These are phyloP conservation scores for Pestalotiopsis sp. DNA, from an alignment of 2,329 filamentous ascomycete genomes.

Conservation along the genomic window DNA sequence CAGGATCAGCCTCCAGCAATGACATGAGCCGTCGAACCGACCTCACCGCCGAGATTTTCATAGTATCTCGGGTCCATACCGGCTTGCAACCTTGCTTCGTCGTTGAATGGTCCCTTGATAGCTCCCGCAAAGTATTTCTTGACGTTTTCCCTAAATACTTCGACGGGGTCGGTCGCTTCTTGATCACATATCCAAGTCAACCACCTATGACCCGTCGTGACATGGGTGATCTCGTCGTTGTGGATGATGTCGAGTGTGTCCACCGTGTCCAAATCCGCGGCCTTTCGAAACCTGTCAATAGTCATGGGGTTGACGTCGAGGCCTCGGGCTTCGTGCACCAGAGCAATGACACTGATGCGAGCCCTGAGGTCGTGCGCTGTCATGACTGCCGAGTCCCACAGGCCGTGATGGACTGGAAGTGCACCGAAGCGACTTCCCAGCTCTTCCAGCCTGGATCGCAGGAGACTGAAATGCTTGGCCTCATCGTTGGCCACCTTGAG, in stretches of 20 bases:
- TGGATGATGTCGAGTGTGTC: conserved; percentile 45
- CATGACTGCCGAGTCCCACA: conserved; percentile 45
- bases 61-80: conserved; percentile 48
- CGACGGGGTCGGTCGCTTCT: conserved; percentile 45
- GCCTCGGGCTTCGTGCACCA: conserved; percentile 50
- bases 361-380: conserved; percentile 47
- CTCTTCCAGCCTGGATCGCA: conserved; percentile 46
- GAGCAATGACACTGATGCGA: conserved; percentile 47
- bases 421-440: conserved; percentile 46
- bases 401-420: conserved; percentile 46
- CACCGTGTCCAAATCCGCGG: conserved; percentile 43
- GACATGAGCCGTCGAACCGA: conserved; percentile 27
- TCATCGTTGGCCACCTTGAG: conserved; percentile 50
- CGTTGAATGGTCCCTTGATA: conserved; percentile 47
- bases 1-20: conserved; percentile 27
- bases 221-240: conserved; percentile 51
- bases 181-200: conserved; percentile 48
- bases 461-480: conserved; percentile 49
- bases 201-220: conserved; percentile 50
- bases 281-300: conserved; percentile 47
- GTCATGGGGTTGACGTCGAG: conserved; percentile 50
- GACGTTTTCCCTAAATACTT: conserved; percentile 46
- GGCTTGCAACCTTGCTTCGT: conserved; percentile 43
- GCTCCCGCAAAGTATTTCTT: conserved; percentile 43
- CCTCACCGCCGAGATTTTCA: conserved; percentile 32